A percentile compares a stretch with the other conserved stretches of the same genome.
These are phyloP conservation scores for Hypholoma sublateritium DNA, from an alignment of 768 basidiomycete genomes.

Conservation along the genomic window DNA sequence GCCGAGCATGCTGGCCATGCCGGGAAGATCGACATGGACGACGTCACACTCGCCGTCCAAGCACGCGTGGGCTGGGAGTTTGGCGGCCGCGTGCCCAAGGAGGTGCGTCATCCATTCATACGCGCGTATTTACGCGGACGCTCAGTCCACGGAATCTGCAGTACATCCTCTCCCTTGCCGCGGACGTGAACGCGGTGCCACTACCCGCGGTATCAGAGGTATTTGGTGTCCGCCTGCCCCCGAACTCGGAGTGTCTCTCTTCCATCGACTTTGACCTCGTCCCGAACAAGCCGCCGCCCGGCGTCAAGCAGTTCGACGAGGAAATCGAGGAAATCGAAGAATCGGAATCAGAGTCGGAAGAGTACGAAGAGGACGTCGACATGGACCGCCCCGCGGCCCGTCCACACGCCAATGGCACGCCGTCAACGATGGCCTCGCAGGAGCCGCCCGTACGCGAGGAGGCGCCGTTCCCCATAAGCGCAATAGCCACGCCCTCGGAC, in stretches of 20 bases:
- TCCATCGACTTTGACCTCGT: slow-evolving; percentile 85
- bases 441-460: slow-evolving; percentile 40
- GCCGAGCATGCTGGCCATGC: slow-evolving; percentile 81
- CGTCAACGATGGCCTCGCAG: slow-evolving; percentile 30
- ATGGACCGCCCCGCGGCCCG: slow-evolving; percentile 62
- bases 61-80: slow-evolving; percentile 93
- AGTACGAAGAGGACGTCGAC: slow-evolving; percentile 61
- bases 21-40: slow-evolving; percentile 83
- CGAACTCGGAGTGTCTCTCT: slow-evolving; percentile 67
- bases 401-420: slow-evolving; percentile 12
- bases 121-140: neutral
- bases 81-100: slow-evolving; percentile 85
- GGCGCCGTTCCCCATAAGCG: slow-evolving; percentile 58
- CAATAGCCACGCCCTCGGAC: slow-evolving; percentile 66
- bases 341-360: slow-evolving; percentile 65
- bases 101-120: slow-evolving; percentile 46
- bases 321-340: slow-evolving; percentile 84
- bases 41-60: slow-evolving; percentile 78
- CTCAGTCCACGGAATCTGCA: slow-evolving; percentile 25
- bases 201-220: slow-evolving; percentile 86
- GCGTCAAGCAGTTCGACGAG: slow-evolving; percentile 73
- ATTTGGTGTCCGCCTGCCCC: slow-evolving; percentile 83
- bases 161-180: slow-evolving; percentile 79
- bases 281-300: slow-evolving; percentile 82
- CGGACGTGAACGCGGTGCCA: slow-evolving; percentile 79